Percentiles rank a stretch among this genome's conserved stretches.
Conservation (phyloP, 148 eudicot genomes). For the Agrostemma githago region DNA sequence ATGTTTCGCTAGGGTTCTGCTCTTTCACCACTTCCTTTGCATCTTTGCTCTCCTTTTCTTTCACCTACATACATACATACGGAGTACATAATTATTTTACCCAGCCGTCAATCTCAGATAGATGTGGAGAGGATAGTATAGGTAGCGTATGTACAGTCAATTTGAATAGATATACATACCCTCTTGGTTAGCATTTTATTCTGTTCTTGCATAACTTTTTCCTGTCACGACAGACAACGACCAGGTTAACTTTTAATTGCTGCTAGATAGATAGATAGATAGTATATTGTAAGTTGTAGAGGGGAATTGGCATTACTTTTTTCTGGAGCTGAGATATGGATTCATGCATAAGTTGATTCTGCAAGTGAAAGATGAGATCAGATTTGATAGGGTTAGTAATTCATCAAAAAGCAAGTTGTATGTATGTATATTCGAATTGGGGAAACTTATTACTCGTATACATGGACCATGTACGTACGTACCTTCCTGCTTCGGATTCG, state of each 20-base stretch:
- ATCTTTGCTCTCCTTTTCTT: slow-evolving; percentile 42
- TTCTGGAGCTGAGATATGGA: slow-evolving; percentile 71
- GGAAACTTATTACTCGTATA: not conserved
- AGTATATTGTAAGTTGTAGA: no score
- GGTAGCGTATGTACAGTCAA: no score
- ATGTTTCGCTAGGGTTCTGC: slow-evolving; percentile 27
- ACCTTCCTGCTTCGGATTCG: slow-evolving; percentile 74
- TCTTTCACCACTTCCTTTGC: slow-evolving; percentile 19
- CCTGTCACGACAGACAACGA: slow-evolving; percentile 34
- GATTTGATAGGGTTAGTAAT: not conserved
- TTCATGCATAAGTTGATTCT: slow-evolving; percentile 78
- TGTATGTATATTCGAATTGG: no score
- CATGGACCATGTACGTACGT: not conserved
- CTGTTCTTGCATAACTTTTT: slow-evolving; percentile 48
- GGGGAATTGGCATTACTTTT: slow-evolving; percentile 33
- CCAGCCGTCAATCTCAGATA: not conserved
- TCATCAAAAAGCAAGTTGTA: not conserved
- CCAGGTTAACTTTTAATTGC: not conserved
- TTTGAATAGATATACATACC: slow-evolving; percentile 25
- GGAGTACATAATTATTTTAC: not conserved
- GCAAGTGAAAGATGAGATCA: slow-evolving; percentile 18
- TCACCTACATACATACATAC: slow-evolving; percentile 33
- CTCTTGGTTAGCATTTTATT: slow-evolving; percentile 44
- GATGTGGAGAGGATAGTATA: no score
- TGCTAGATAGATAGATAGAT: no score